A percentile compares a stretch with the other conserved stretches of the same genome.
phyloP scores from a whole-genome alignment of 2,329 filamentous ascomycete species.

The Parafenestella ontariensis region DNA sequence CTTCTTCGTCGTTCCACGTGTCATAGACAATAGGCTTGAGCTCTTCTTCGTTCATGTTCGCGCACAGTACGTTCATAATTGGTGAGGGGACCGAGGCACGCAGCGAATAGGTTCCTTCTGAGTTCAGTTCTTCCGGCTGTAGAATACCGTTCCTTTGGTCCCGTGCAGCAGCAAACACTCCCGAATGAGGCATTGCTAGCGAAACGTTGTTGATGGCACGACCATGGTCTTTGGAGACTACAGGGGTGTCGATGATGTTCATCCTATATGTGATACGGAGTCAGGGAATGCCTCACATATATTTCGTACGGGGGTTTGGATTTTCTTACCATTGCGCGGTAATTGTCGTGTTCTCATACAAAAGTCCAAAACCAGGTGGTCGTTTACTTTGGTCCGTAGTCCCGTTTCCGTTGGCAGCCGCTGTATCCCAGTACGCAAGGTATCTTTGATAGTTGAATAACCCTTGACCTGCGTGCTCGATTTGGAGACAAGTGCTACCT shows the following conservation, averaged over 20 bases:
- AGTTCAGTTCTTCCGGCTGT: slow-evolving; percentile 67
- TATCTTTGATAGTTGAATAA: slow-evolving; percentile 74
- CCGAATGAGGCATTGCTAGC: slow-evolving; percentile 77
- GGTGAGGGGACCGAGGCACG: slow-evolving; percentile 74
- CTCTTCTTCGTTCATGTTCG: slow-evolving; percentile 66
- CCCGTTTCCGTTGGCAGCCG: slow-evolving; percentile 55
- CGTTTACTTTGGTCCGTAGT: slow-evolving; percentile 56
- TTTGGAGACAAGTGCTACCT: slow-evolving; percentile 68
- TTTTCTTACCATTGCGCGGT: slow-evolving; percentile 62
- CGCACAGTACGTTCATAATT: slow-evolving; percentile 75
- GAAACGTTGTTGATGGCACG: slow-evolving; percentile 78
- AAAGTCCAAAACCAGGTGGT: slow-evolving; percentile 66
- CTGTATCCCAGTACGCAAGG: slow-evolving; percentile 61
- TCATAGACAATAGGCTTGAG: slow-evolving; percentile 70
- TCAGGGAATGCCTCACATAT: neutral
- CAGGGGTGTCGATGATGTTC: slow-evolving; percentile 62
- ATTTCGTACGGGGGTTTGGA: neutral
- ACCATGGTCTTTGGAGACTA: slow-evolving; percentile 56
- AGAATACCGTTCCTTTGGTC: slow-evolving; percentile 69
- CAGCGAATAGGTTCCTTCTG: slow-evolving; percentile 73
- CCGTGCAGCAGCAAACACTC: slow-evolving; percentile 70
- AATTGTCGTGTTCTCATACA: slow-evolving; percentile 77
- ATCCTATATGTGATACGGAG: slow-evolving; percentile 55
- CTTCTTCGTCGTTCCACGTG: slow-evolving; percentile 59
- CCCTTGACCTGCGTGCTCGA: slow-evolving; percentile 72